Evolutionary conservation across 495 filamentous ascomycete species (phyloP).

Genomic region (Penicillium tannophilum): DNA sequence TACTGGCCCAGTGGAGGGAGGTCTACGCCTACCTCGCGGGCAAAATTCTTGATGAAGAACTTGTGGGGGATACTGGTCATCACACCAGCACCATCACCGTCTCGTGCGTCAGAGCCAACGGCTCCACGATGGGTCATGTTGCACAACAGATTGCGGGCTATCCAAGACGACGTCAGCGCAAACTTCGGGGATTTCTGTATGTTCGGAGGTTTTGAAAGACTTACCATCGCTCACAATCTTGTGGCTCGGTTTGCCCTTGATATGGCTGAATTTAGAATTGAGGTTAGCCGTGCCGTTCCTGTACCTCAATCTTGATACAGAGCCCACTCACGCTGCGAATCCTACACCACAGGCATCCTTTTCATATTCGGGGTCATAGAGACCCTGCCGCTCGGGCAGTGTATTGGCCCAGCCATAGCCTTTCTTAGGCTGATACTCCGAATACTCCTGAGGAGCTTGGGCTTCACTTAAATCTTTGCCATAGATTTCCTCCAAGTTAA

Average conservation of each 20-base stretch:
- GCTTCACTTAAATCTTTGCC: constrained; percentile 62
- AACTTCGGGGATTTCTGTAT: constrained; percentile 5
- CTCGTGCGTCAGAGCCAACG: constrained; percentile 95
- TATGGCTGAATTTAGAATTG: constrained; percentile 63
- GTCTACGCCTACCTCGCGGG: constrained; percentile 79
- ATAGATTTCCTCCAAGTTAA: constrained; percentile 66
- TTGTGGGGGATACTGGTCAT: constrained; percentile 99
- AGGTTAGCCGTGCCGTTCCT: constrained; percentile 14
- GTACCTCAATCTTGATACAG: neutral
- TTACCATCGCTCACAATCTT: constrained; percentile 99
- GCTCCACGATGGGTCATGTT: constrained; percentile 99
- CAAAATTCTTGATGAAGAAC: constrained; percentile 99
- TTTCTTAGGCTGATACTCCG: constrained; percentile 89
- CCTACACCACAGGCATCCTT: constrained; percentile 99
- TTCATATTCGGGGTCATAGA: constrained; percentile 94
- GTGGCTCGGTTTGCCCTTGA: constrained; percentile 96
- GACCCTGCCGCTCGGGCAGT: constrained; percentile 94
- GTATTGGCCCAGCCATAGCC: constrained; percentile 90
- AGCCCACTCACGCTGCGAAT: constrained; percentile 84
- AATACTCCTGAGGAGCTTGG: constrained; percentile 63
- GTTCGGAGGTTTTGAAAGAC: constrained; percentile 28
- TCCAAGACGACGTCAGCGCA: constrained; percentile 19
- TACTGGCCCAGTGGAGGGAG: constrained; percentile 91
- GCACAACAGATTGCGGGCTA: constrained; percentile 91
- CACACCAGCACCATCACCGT: constrained; percentile 97